Evolutionary conservation across 768 basidiomycete genomes (phyloP), one percentile per base, ranked within the genome.

Genomic region (Macrolepiota albuminosa): DNA sequence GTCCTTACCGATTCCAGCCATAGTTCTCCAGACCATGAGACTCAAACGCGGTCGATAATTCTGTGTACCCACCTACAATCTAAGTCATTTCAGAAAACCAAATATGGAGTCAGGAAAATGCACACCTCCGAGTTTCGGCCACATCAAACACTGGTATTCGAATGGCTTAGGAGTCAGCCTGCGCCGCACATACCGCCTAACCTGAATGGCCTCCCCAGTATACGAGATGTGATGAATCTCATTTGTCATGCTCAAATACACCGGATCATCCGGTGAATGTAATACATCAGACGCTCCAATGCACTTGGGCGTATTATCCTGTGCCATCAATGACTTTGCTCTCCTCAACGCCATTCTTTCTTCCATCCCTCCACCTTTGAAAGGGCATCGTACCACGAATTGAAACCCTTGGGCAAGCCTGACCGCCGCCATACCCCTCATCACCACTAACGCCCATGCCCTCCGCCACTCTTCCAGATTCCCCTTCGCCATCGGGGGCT

Each of bases 341-440:
- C 85, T 78, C 34, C 83, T 73, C 49, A 80, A 66, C 10, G 69
- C 59, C 58, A 71, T 60, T 55, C 72, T 69, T 24, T 77, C 76
- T 16, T 77, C 72, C 51, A 58, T 26, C 47, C 68, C 62, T 39
- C 58, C 66, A 34, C 67, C 65, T 54, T 71, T 70, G 11, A 62
- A 64, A 11, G 67, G 72, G 9, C 83, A 79, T 26, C 80, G 78
- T 18, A 95, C 75, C 24, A 97, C 85, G 66, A 98, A 92, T 70
- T 98, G 96, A 72, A 98, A 98, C 24, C 95, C 95, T 71, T 98
- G 94, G 13, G 91, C 86, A 13, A 98, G 81, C 26, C 96, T 82
- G 48, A 97, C 87, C 4, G 91, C 93, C 1, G 92, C 92, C 91
- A 98, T 95, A 37, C 91, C 93, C 31, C 89, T 84, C 90, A 98